Base-by-base conservation (phyloP, 148 eudicot species). In the Rhododendron williamsianum region DNA sequence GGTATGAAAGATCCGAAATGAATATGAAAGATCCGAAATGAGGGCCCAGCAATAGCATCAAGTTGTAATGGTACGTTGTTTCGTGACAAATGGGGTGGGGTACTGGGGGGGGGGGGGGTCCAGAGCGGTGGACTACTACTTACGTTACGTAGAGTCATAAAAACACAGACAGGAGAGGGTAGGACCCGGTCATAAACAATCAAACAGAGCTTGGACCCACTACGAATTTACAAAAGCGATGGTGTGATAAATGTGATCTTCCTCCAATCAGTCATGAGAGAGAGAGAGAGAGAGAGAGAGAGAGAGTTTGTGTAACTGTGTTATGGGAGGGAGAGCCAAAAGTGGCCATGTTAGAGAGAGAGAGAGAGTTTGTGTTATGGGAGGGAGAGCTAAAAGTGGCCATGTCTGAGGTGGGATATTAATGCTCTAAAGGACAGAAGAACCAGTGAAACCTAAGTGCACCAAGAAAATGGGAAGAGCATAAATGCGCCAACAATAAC, bases 141-240 rank as follows among this genome's bases (percentile, higher is more conserved):
- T n/a, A 63, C 10, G 73, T 2, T n/a, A 63, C 10, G 73, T 27
- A 27, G 73, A 30, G 18, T 30, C 36, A 11, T 71, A 65, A 65
- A n/a, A n/a, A 71, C 76, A 71, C 76, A 11, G 12, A 27, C 36
- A 27, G 16, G 4, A 69, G 38, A 71, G 76, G 9, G 38, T 1
- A 27, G 38, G 76, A 30, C 38, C 76, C 76, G 25, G 18, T 30
- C 78, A 71, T 46, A 63, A 69, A 80, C 52, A 30, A 41, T 83
- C 80, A 63, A 73, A 52, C 35, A 36, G 51, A 76, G 7, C 49
- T 52, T 21, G 86, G 86, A 21, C 71, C 86, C 81, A 84, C 81
- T 67, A 54, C 27, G 86, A 12, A 30, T 84, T 63, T 84, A 23
- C 3, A 13, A 83, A 33, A 51, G 35, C 58, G 74, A 23, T 45